These are phyloP conservation scores for Rhizopogon rudus DNA, from an alignment of 768 basidiomycete species.

Conservation along the genomic window DNA sequence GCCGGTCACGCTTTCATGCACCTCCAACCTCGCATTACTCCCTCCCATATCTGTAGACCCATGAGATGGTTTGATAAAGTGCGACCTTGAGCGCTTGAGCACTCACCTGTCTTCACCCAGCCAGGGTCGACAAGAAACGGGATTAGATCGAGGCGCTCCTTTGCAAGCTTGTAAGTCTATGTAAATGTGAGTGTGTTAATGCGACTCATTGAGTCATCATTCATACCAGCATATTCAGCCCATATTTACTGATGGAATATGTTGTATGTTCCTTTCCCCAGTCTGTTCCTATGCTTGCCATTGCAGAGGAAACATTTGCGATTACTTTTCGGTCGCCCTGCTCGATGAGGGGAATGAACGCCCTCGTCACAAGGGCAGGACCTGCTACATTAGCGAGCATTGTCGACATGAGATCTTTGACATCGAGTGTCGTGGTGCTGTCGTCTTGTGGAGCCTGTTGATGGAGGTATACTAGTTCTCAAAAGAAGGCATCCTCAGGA, in stretches of 20 bases:
- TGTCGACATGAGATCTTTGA: conserved; percentile 15
- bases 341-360: conserved; percentile 31
- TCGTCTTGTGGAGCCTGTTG: conserved; percentile 19
- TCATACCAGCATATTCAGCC: conserved; percentile 36
- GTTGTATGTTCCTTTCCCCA: conserved; percentile 21
- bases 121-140: conserved; percentile 30
- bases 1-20: conserved; percentile 24
- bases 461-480: not conserved
- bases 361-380: conserved; percentile 29
- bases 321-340: conserved; percentile 27
- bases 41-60: conserved; percentile 30
- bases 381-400: conserved; percentile 30
- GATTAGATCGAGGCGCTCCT: conserved; percentile 27
- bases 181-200: not conserved
- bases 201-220: not conserved
- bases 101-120: conserved; percentile 35
- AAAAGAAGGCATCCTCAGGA: not conserved
- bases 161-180: conserved; percentile 33
- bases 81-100: not conserved
- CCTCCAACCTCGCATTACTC: conserved; percentile 20
- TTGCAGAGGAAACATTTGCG: conserved; percentile 28
- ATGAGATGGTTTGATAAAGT: not conserved
- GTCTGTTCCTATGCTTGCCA: conserved; percentile 29
- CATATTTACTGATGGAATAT: conserved; percentile 34
- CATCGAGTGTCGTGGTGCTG: conserved; percentile 20